Evolutionary conservation across 371 early-diverging fungal species (phyloP).

Genomic region (Conidiobolus incongruus): DNA sequence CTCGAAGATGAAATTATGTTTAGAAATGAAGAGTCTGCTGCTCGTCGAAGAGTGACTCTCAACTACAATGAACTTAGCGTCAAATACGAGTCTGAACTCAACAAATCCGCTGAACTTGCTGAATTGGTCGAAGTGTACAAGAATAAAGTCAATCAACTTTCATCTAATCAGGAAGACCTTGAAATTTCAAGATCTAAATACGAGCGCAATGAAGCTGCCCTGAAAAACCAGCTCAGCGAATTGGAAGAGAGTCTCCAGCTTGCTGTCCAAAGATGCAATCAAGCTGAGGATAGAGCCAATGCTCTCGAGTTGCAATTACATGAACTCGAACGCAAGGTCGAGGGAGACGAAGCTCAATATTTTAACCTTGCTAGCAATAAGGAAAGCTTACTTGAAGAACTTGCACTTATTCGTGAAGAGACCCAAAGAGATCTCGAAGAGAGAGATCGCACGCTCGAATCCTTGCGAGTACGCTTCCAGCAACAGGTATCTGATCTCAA

Average conservation of each 20-base stretch:
- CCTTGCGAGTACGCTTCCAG: constrained; percentile 40
- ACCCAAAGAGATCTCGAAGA: constrained; percentile 46
- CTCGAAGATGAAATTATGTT: constrained; percentile 34
- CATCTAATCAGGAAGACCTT: constrained; percentile 25
- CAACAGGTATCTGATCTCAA: constrained; percentile 47
- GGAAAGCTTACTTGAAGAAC: constrained; percentile 20
- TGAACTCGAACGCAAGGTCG: constrained; percentile 43
- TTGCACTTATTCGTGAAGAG: constrained; percentile 31
- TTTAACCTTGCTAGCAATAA: neutral
- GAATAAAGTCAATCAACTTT: constrained; percentile 22
- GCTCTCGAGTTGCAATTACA: constrained; percentile 35
- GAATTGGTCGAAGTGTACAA: constrained; percentile 28
- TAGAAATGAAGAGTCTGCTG: constrained; percentile 18
- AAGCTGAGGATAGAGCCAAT: constrained; percentile 28
- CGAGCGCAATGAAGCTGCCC: constrained; percentile 28
- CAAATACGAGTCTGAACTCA: constrained; percentile 14
- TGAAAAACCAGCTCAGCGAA: constrained; percentile 26
- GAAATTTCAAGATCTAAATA: constrained; percentile 32
- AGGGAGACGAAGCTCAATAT: constrained; percentile 25
- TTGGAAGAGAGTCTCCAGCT: constrained; percentile 31
- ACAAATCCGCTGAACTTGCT: constrained; percentile 20
- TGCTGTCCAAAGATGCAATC: constrained; percentile 21
- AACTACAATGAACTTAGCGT: constrained; percentile 16
- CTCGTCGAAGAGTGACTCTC: constrained; percentile 8
- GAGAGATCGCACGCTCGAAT: constrained; percentile 31